phyloP scores from a whole-genome alignment of 2,329 filamentous ascomycete species.

The Penicillium fuscoglaucum region DNA sequence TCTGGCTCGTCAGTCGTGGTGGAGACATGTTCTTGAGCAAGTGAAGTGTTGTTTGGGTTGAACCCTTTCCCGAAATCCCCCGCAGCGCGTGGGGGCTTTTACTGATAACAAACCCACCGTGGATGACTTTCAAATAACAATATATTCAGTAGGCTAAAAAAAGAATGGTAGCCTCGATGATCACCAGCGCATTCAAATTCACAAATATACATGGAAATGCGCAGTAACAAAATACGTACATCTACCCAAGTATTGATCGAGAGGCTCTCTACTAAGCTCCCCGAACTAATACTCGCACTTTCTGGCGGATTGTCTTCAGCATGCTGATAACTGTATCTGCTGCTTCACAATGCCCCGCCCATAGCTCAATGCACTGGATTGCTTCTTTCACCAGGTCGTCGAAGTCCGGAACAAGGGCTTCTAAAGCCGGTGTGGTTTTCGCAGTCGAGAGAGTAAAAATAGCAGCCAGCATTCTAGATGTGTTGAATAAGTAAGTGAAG shows the following conservation, averaged over 20 bases:
- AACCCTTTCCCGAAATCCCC: background rate
- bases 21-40: constrained; percentile 9
- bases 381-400: constrained; percentile 15
- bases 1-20: constrained; percentile 7
- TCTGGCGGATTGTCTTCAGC: constrained; percentile 19
- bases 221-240: background rate
- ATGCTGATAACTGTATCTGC: constrained; percentile 19
- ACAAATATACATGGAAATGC: constrained; percentile 3
- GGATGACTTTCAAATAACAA: background rate
- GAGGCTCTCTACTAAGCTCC: background rate
- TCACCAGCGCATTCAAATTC: background rate
- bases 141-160: background rate
- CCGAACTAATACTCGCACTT: constrained; percentile 9
- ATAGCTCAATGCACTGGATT: constrained; percentile 15
- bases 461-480: constrained; percentile 16
- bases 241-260: background rate
- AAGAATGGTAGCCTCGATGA: background rate
- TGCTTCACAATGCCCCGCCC: constrained; percentile 15
- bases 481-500: background rate
- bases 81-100: background rate
- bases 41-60: background rate
- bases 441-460: constrained; percentile 21
- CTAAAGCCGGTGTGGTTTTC: constrained; percentile 16
- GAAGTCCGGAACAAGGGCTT: constrained; percentile 17
- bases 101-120: background rate